Conservation (phyloP, 768 basidiomycete species). For the Russula vinacea region DNA sequence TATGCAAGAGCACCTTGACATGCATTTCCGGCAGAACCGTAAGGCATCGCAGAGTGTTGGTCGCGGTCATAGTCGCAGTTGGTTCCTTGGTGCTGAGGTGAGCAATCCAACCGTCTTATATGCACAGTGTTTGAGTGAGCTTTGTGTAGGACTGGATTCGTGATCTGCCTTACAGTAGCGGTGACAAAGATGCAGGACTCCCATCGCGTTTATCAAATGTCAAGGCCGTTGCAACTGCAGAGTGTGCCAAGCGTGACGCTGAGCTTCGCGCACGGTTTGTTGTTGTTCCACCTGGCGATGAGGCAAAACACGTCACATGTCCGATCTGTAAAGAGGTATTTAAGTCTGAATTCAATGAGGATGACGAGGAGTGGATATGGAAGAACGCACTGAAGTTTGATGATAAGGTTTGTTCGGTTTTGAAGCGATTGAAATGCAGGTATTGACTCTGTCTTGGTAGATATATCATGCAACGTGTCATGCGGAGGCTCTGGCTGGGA, state of each 20-base stretch:
- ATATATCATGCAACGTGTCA: conserved; percentile 95
- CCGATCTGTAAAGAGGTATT: conserved; percentile 95
- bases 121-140: neutral
- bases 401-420: conserved; percentile 58
- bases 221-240: conserved; percentile 59
- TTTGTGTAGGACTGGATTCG: conserved; percentile 79
- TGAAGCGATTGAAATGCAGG: neutral
- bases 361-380: conserved; percentile 99
- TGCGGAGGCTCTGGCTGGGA: conserved; percentile 60
- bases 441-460: conserved; percentile 41
- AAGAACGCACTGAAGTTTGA: conserved; percentile 84
- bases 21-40: conserved; percentile 93
- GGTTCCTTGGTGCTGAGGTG: conserved; percentile 84
- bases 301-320: conserved; percentile 79
- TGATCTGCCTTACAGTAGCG: conserved; percentile 55
- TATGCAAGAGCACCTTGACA: conserved; percentile 88
- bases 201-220: conserved; percentile 49
- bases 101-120: conserved; percentile 33
- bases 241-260: conserved; percentile 68
- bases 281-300: conserved; percentile 85
- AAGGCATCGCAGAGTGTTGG: conserved; percentile 75
- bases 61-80: conserved; percentile 84
- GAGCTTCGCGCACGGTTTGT: conserved; percentile 76
- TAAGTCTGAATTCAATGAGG: conserved; percentile 89
- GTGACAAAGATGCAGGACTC: conserved; percentile 67